Conservation (phyloP, 2,329 filamentous ascomycete species). For the Fusarium denticulatum region DNA sequence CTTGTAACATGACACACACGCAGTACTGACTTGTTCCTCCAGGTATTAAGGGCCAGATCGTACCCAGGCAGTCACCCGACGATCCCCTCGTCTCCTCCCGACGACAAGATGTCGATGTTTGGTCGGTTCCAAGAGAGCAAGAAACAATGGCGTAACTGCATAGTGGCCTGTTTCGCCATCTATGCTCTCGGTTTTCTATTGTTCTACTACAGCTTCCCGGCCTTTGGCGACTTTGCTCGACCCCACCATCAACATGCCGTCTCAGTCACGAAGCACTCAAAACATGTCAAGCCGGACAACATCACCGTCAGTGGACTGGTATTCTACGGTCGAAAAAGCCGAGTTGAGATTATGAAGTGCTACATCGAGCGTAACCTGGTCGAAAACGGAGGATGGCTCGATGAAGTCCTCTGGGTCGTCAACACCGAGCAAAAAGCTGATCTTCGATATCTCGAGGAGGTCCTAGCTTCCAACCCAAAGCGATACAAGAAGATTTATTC, state of each 20-base stretch:
- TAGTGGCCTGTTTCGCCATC: not conserved
- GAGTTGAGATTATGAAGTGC: slow-evolving; percentile 26
- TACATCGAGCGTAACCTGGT: slow-evolving; percentile 36
- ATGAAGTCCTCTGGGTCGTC: slow-evolving; percentile 32
- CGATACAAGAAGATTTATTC: slow-evolving; percentile 28
- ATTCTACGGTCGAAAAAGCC: slow-evolving; percentile 29
- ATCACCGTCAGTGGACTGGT: slow-evolving; percentile 28
- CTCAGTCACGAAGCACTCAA: not conserved
- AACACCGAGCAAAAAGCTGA: slow-evolving; percentile 17
- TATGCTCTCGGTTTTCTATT: not conserved
- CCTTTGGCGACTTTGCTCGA: not conserved
- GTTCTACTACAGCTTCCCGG: not conserved
- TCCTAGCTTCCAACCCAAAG: slow-evolving; percentile 20
- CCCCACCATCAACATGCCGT: not conserved
- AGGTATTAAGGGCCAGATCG: not conserved
- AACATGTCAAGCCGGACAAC: slow-evolving; percentile 15
- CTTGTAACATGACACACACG: not conserved
- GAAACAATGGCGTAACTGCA: not conserved
- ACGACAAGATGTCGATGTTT: not conserved
- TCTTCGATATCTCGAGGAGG: slow-evolving; percentile 26
- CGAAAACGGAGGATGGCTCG: slow-evolving; percentile 32
- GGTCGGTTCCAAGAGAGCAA: not conserved
- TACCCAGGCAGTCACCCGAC: not conserved
- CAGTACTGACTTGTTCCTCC: not conserved
- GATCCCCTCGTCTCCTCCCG: not conserved